These are phyloP conservation scores for Cutaneotrichosporon mucoides DNA, from an alignment of 1,284 basidiomycete species.

Conservation along the genomic window DNA sequence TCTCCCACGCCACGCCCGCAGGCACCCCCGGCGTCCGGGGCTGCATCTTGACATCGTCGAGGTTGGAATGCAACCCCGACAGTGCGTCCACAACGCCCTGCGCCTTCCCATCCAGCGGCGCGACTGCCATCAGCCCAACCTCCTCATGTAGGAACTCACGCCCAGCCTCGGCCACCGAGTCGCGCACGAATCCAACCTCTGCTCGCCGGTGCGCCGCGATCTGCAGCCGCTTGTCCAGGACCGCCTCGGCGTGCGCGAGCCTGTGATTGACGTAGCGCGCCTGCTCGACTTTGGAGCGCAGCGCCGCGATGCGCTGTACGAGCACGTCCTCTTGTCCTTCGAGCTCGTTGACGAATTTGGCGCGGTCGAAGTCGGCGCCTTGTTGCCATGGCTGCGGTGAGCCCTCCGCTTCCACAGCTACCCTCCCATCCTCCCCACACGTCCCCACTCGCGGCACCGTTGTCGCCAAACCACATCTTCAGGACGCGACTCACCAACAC, in stretches of 20 bases:
- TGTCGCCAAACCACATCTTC: too few relatives aligned
- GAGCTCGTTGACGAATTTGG: slow-evolving; percentile 35
- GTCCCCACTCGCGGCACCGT: neutral
- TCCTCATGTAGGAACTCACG: slow-evolving; percentile 22
- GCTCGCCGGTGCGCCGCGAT: slow-evolving; percentile 39
- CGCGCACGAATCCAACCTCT: slow-evolving; percentile 45
- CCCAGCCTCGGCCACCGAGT: slow-evolving; percentile 29
- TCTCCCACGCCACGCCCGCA: slow-evolving; percentile 36
- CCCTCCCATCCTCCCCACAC: neutral
- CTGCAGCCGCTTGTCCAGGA: slow-evolving; percentile 38
- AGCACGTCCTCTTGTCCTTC: slow-evolving; percentile 35
- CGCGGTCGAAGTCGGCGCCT: slow-evolving; percentile 46
- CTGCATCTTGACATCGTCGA: slow-evolving; percentile 24
- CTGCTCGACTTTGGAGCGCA: slow-evolving; percentile 46
- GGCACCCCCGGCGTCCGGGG: neutral
- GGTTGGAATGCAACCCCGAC: slow-evolving; percentile 27
- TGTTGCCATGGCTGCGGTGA: slow-evolving; percentile 46
- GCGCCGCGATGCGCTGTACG: slow-evolving; percentile 28
- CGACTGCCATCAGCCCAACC: slow-evolving; percentile 24
- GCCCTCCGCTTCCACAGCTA: neutral
- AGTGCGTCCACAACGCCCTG: slow-evolving; percentile 23
- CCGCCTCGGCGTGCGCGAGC: slow-evolving; percentile 39
- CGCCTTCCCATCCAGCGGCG: slow-evolving; percentile 35
- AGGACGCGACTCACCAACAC: slow-evolving; percentile 44
- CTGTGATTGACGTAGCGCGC: slow-evolving; percentile 33